Base-by-base conservation (phyloP, 2,329 filamentous ascomycete species). In the Parastagonospora nodorum region DNA sequence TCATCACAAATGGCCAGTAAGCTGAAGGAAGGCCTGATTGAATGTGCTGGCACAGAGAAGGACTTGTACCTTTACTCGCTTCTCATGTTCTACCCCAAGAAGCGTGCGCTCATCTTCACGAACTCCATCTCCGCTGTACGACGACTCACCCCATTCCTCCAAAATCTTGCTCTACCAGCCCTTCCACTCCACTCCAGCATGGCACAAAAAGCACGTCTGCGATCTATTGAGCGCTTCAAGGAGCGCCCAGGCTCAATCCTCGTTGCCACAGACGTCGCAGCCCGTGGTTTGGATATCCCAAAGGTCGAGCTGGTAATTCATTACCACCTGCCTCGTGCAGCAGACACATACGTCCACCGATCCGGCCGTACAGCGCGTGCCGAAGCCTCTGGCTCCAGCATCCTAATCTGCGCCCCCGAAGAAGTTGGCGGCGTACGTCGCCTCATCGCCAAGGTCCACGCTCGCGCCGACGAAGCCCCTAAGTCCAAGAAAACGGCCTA, bases 51-150 rank as follows among this genome's bases (percentile, higher is more conserved):
- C 5, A 92, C 92, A 75, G 94, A 99, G 71, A 99, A 99, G 84
- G 94, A 99, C 73, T 84, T 99, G 8, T 97, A 93, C 60, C 86
- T 97, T 35, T 99, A 99, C 75, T 84, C 92, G 0, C 80, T 96
- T 8, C 81, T 97, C 0, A 82, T 97, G 2, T 85, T 96, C 49
- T 89, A 96, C 68, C 87, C 90, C 1, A 87, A 87, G 41, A 84
- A 87, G 32, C 88, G 92, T 29, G 92, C 90, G 0, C 80, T 99
- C 2, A 86, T 99, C 41, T 99, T 99, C 73, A 92, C 92, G 27
- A 99, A 99, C 77, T 96, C 92, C 38, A 97, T 99, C 72, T 90
- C 89, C 45, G 89, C 93, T 2, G 93, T 96, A 44, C 88, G 92
- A 38, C 90, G 94, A 32, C 80, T 99, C 10, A 86, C 88, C 0